These are phyloP conservation scores for Phoma sp. DNA, from an alignment of 2,329 filamentous ascomycete genomes.

Conservation along the genomic window DNA sequence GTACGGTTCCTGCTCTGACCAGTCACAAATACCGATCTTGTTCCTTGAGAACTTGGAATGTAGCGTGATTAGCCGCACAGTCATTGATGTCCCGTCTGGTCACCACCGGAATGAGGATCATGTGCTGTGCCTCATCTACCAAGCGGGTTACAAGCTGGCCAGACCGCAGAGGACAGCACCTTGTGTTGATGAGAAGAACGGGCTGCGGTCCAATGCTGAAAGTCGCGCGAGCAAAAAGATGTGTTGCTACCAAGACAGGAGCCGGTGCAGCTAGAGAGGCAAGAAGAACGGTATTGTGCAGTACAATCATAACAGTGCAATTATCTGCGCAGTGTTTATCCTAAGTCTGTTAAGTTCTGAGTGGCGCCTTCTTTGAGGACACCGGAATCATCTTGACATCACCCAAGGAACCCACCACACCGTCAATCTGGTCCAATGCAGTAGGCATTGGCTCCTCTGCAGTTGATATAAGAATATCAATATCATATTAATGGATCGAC, in stretches of 20 bases:
- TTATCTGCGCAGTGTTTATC: no score
- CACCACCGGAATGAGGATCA: background rate
- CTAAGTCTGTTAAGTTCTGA: no score
- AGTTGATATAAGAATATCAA: no score
- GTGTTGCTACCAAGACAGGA: background rate
- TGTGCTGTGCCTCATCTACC: constrained; percentile 1
- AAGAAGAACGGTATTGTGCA: constrained; percentile 3
- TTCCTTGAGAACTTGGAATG: background rate
- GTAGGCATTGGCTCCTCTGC: no score
- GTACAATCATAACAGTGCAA: background rate
- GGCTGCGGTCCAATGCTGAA: background rate
- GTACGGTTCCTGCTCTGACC: background rate
- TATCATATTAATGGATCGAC: no score
- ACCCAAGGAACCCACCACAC: no score
- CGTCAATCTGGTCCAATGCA: no score
- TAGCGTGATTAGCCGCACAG: background rate
- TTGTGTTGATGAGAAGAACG: background rate
- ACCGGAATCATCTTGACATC: no score
- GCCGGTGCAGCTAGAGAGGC: background rate
- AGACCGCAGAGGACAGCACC: constrained; percentile 2
- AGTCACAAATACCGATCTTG: background rate
- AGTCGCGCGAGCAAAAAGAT: background rate
- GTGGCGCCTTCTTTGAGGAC: no score
- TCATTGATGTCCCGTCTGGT: background rate
- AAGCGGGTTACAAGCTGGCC: background rate